Conservation (phyloP, 768 basidiomycete species). For the Hygrophorus pudorinus region DNA sequence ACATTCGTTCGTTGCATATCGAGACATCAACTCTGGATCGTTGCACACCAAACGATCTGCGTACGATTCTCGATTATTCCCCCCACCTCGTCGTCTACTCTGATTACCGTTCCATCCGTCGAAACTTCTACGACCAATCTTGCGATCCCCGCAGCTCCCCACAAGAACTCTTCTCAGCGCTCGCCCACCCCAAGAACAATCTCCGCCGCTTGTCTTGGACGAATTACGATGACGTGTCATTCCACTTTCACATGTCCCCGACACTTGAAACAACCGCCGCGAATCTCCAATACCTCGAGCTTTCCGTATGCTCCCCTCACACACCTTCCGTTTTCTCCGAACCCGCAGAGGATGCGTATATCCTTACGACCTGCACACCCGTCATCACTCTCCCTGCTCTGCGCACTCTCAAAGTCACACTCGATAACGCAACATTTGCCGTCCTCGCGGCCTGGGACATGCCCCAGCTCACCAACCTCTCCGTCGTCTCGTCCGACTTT, state of each 20-base stretch:
- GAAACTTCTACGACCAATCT: conserved; percentile 36
- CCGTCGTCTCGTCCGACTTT: conserved; percentile 63
- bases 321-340: conserved; percentile 22
- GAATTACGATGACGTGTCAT: conserved; percentile 56
- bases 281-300: conserved; percentile 58
- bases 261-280: conserved; percentile 41
- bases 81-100: conserved; percentile 50
- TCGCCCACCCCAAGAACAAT: conserved; percentile 41
- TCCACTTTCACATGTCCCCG: conserved; percentile 44
- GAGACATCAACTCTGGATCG: conserved; percentile 58
- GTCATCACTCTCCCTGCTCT: conserved; percentile 48
- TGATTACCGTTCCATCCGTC: conserved; percentile 55
- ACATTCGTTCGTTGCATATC: conserved; percentile 58
- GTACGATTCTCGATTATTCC: conserved; percentile 59
- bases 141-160: conserved; percentile 38
- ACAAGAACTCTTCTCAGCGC: conserved; percentile 47
- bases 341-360: conserved; percentile 6
- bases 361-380: conserved; percentile 9
- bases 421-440: conserved; percentile 63
- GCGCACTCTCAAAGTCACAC: conserved; percentile 57
- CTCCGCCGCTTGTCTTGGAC: conserved; percentile 61
- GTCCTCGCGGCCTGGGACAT: conserved; percentile 59
- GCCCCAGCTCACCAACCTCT: conserved; percentile 53
- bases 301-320: conserved; percentile 46
- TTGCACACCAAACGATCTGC: conserved; percentile 55